Conservation (phyloP, 768 basidiomycete species). For the Mycena chlorophos region DNA sequence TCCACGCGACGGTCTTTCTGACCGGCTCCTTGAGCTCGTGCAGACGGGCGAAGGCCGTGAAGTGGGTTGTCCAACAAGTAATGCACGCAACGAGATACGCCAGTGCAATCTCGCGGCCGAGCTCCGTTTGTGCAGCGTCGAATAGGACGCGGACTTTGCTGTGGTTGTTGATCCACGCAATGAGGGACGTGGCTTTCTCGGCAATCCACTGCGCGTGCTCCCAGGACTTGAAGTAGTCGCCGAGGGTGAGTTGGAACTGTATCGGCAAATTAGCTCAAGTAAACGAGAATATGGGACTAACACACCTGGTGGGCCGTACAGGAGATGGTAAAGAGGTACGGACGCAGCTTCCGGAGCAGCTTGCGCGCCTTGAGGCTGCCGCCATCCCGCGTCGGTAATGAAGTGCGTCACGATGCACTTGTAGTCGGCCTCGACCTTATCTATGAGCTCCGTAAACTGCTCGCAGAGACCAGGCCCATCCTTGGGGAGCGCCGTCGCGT, state of each 20-base stretch:
- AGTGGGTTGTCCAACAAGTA: constrained; percentile 7
- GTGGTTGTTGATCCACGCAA: constrained; percentile 31
- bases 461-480: constrained; percentile 2
- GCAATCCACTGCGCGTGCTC: constrained; percentile 21
- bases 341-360: constrained; percentile 1
- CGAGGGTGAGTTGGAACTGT: constrained; percentile 1
- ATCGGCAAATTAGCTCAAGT: not conserved
- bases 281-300: not conserved
- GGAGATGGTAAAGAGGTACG: constrained; percentile 1
- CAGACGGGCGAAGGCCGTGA: constrained; percentile 3
- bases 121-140: constrained; percentile 22
- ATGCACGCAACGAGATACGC: constrained; percentile 7
- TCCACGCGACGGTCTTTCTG: not conserved
- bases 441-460: constrained; percentile 4
- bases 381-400: constrained; percentile 6
- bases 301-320: constrained; percentile 13
- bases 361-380: constrained; percentile 6
- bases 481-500: constrained; percentile 4
- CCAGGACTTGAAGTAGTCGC: constrained; percentile 25
- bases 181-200: constrained; percentile 27
- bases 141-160: constrained; percentile 28
- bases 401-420: constrained; percentile 9
- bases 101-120: constrained; percentile 17
- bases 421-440: constrained; percentile 4
- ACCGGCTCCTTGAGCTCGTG: constrained; percentile 5